A percentile compares a stretch with the other conserved stretches of the same genome.
These are phyloP conservation scores for Mariannaea elegans DNA, from an alignment of 2,329 filamentous ascomycete genomes.

Conservation along the genomic window DNA sequence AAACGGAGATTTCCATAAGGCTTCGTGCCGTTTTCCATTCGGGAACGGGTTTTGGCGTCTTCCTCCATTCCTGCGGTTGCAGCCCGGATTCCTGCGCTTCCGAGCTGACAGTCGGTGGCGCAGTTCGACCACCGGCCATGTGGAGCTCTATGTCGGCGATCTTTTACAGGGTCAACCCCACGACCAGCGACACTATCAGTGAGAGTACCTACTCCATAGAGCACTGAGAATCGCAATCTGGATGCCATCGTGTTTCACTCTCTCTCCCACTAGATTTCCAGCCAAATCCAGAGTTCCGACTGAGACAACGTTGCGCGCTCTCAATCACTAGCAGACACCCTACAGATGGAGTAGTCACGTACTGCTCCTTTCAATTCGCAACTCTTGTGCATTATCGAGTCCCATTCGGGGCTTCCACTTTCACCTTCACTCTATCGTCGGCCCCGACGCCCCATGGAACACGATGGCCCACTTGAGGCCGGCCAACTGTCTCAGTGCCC, in stretches of 20 bases:
- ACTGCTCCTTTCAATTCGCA: too few relatives aligned
- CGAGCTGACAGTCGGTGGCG: not conserved
- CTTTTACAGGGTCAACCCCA: not conserved
- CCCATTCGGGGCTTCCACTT: not conserved
- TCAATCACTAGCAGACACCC: not conserved
- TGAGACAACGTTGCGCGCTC: not conserved
- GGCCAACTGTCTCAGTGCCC: conserved; percentile 23
- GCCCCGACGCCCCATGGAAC: too few relatives aligned
- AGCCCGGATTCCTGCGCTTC: not conserved
- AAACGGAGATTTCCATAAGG: not conserved
- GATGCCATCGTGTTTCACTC: too few relatives aligned
- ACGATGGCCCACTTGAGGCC: too few relatives aligned
- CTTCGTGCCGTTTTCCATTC: not conserved
- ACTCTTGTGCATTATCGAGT: not conserved
- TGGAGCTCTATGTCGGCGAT: not conserved
- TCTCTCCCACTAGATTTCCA: too few relatives aligned
- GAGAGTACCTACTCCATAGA: too few relatives aligned
- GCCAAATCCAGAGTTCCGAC: too few relatives aligned
- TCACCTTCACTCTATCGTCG: too few relatives aligned
- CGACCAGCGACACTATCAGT: not conserved
- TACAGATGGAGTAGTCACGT: too few relatives aligned
- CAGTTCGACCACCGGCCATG: not conserved
- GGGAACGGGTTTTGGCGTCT: not conserved
- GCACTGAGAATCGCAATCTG: too few relatives aligned
- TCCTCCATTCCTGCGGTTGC: not conserved